phyloP scores from a whole-genome alignment of 2,329 filamentous ascomycete genomes.

The Cladophialophora chaetospira region DNA sequence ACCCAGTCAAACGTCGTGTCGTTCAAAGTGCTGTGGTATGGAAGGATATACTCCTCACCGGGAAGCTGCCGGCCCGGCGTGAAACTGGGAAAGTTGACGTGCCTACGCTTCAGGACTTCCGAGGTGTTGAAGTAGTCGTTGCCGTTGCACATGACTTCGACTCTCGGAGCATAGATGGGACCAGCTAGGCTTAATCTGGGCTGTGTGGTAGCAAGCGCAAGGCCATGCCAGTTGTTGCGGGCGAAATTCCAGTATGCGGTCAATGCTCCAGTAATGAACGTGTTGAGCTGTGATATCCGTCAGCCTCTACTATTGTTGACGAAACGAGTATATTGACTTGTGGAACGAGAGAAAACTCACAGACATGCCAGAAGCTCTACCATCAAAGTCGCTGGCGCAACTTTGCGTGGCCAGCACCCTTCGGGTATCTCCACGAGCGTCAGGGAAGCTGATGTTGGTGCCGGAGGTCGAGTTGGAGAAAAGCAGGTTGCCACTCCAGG shows the following conservation, averaged over 20 bases:
- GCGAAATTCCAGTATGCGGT: slow-evolving; percentile 24
- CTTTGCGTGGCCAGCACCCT: slow-evolving; percentile 23
- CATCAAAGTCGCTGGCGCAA: slow-evolving; percentile 20
- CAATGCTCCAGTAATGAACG: slow-evolving; percentile 20
- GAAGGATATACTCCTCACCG: slow-evolving; percentile 16
- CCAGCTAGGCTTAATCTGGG: slow-evolving; percentile 19
- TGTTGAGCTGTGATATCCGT: too few relatives aligned
- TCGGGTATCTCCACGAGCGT: slow-evolving; percentile 21
- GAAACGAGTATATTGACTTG: too few relatives aligned
- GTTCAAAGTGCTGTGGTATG: slow-evolving; percentile 19
- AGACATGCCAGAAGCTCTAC: slow-evolving; percentile 24
- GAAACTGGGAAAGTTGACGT: slow-evolving; percentile 25
- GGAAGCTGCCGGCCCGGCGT: slow-evolving; percentile 17
- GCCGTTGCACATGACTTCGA: slow-evolving; percentile 25
- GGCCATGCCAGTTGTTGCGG: slow-evolving; percentile 21
- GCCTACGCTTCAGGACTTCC: slow-evolving; percentile 9
- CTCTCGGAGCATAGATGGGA: slow-evolving; percentile 20
- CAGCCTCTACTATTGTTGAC: too few relatives aligned
- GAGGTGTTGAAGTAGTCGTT: slow-evolving; percentile 15
- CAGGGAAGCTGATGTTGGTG: slow-evolving; percentile 22
- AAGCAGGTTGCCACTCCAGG: slow-evolving; percentile 20
- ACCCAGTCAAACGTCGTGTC: slow-evolving; percentile 25
- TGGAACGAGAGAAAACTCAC: too few relatives aligned
- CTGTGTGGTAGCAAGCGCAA: slow-evolving; percentile 13
- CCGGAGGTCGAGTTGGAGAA: slow-evolving; percentile 22